Conservation (phyloP, 257 asterid species). For the Scutellaria barbata region DNA sequence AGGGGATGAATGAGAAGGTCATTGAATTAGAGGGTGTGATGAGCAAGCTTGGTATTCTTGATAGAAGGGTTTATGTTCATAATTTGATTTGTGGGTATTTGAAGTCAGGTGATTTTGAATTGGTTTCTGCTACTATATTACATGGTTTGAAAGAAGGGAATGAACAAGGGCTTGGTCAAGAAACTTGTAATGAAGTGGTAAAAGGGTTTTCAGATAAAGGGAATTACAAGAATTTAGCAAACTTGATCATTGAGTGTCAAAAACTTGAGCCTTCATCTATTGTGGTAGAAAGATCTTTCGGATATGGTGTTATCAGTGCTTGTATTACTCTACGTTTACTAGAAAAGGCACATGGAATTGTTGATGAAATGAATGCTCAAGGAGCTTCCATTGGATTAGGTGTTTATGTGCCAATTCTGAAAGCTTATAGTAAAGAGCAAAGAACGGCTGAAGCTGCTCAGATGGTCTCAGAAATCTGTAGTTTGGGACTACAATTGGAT, state of each 20-base stretch:
- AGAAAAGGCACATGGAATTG: constrained; percentile 77
- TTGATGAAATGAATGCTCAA: constrained; percentile 84
- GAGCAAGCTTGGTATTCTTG: constrained; percentile 55
- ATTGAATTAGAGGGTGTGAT: constrained; percentile 66
- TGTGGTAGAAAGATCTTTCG: constrained; percentile 62
- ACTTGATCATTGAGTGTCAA: constrained; percentile 71
- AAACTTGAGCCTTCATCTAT: constrained; percentile 64
- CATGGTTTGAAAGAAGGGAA: constrained; percentile 54
- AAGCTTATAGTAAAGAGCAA: constrained; percentile 75
- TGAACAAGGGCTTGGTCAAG: constrained; percentile 48
- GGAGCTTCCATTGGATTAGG: constrained; percentile 75
- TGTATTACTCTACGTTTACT: constrained; percentile 64
- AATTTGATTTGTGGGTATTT: constrained; percentile 77
- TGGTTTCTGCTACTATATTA: constrained; percentile 60
- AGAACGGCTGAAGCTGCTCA: constrained; percentile 92
- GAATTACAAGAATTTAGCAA: constrained; percentile 60
- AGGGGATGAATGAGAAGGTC: constrained; percentile 70
- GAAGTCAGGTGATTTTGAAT: constrained; percentile 59
- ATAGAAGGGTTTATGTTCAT: constrained; percentile 47
- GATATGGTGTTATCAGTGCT: constrained; percentile 73
- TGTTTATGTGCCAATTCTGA: constrained; percentile 75
- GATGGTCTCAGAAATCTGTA: constrained; percentile 67
- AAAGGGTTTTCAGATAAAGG: constrained; percentile 63
- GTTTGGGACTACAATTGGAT: constrained; percentile 68
- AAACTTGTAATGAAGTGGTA: constrained; percentile 66